Evolutionary conservation across 768 basidiomycete genomes (phyloP), one percentile per base, ranked within the genome.

Genomic region (Zangia roseola): DNA sequence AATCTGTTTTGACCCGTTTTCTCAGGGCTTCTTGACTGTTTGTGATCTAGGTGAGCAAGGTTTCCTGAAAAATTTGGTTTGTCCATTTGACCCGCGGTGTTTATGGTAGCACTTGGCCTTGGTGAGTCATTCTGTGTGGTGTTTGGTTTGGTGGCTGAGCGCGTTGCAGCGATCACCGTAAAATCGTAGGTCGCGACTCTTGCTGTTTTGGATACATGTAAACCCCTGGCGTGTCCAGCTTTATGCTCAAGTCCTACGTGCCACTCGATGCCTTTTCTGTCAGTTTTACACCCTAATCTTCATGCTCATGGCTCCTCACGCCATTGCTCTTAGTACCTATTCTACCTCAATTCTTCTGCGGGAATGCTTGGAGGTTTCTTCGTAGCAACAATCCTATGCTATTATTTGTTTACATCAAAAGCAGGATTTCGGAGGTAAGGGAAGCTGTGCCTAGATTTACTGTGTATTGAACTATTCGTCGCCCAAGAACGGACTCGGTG

Each of bases 341-440:
- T 84, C 56, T 82, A 80, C 55, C 48, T 78, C 46, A 74, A 76
- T 50, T 81, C 83, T 49, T 75, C 72, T 5, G 61, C 75, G 0
- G 75, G 77, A 0, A 71, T 78, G 9, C 59, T 71, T 5, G 76
- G 75, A 17, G 82, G 84, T 57, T 55, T 78, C 5, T 72, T 75
- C 37, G 74, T 84, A 21, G 77, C 82, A 8, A 45, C 75, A 26
- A 65, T 73, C 3, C 63, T 84, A 19, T 76, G 73, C 49, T 78
- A 71, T 59, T 67, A 78, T 42, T 63, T 85, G 20, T 68, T 72
- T 31, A 60, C 47, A 31, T 78, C 77, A 1, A 70, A 72, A 50
- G 82, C 78, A 0, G 81, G 81, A 0, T 76, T 81, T 56, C 59
- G 55, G 19, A 71, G 69, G 82, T 79, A 54, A 35, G 3, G 9